A percentile compares a stretch with the other conserved stretches of the same genome.
These are phyloP conservation scores for Salix viminalis DNA, from an alignment of 345 rosid species.

Conservation along the genomic window DNA sequence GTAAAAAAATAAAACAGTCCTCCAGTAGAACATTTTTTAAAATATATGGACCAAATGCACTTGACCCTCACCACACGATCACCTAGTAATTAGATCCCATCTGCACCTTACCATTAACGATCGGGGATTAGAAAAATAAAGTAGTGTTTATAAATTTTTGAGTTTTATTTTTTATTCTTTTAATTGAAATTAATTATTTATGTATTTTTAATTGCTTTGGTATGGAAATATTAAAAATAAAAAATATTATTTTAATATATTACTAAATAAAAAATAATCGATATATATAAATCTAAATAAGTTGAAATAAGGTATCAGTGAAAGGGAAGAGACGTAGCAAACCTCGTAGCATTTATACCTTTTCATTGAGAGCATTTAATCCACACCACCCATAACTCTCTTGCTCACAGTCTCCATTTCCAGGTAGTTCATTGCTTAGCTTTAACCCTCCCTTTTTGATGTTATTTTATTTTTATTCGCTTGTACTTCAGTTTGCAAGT, in stretches of 20 bases:
- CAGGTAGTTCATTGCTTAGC: slow-evolving; percentile 1
- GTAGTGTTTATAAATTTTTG: too few relatives aligned
- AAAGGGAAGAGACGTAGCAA: background rate
- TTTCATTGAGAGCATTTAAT: background rate
- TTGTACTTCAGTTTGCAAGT: too few relatives aligned
- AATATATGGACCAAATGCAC: background rate
- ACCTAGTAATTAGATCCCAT: background rate
- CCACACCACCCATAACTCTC: background rate
- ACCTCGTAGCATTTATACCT: background rate
- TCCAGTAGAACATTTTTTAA: background rate
- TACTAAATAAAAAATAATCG: too few relatives aligned
- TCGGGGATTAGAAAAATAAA: too few relatives aligned
- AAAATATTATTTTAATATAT: too few relatives aligned
- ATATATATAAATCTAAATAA: background rate
- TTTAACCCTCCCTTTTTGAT: background rate
- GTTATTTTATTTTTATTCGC: background rate
- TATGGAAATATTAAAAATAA: too few relatives aligned
- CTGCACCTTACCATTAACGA: background rate
- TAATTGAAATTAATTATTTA: too few relatives aligned
- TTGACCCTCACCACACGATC: background rate
- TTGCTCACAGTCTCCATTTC: background rate
- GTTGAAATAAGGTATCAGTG: background rate
- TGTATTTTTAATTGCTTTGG: too few relatives aligned
- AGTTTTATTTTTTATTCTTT: too few relatives aligned
- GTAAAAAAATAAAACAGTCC: background rate